A percentile compares a stretch with the other conserved stretches of the same genome.
phyloP scores from a whole-genome alignment of 2,329 filamentous ascomycete genomes.

The Calonectria hongkongensis region DNA sequence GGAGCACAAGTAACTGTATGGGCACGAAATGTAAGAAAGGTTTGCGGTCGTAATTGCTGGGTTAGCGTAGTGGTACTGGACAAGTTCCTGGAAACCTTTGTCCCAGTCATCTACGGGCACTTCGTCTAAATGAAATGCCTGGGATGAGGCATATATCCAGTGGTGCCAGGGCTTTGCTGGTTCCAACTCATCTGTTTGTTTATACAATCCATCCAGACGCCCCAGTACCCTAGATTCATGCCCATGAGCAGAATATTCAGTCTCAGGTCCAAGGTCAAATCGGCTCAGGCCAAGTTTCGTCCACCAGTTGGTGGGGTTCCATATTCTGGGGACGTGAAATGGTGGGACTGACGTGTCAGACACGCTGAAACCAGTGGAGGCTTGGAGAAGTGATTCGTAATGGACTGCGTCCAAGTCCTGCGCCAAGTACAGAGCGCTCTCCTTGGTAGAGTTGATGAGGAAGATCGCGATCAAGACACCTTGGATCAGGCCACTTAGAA shows the following conservation, averaged over 20 bases:
- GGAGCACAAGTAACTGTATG: slow-evolving; percentile 24
- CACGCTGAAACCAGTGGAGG: not conserved
- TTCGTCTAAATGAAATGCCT: not conserved
- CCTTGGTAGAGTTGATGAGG: not conserved
- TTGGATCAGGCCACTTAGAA: slow-evolving; percentile 32
- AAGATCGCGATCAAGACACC: slow-evolving; percentile 14
- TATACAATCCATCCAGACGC: slow-evolving; percentile 17
- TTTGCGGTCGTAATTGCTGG: not conserved
- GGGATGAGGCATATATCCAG: slow-evolving; percentile 5
- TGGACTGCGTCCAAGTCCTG: not conserved
- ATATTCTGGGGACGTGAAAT: slow-evolving; percentile 27
- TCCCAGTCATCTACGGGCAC: slow-evolving; percentile 31
- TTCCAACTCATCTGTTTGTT: not conserved
- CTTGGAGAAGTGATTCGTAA: not conserved
- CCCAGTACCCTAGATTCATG: not conserved
- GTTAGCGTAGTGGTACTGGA: slow-evolving; percentile 28
- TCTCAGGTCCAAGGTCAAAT: slow-evolving; percentile 21
- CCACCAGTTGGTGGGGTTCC: slow-evolving; percentile 35
- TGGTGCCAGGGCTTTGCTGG: slow-evolving; percentile 3
- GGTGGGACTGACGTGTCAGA: slow-evolving; percentile 17
- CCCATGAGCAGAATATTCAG: not conserved
- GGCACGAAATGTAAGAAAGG: slow-evolving; percentile 29
- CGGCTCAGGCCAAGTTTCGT: slow-evolving; percentile 22
- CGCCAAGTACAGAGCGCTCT: not conserved
- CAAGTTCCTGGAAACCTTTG: slow-evolving; percentile 26